Conservation (phyloP, 2,329 filamentous ascomycete species). For the Aspergillus quadricinctus region DNA sequence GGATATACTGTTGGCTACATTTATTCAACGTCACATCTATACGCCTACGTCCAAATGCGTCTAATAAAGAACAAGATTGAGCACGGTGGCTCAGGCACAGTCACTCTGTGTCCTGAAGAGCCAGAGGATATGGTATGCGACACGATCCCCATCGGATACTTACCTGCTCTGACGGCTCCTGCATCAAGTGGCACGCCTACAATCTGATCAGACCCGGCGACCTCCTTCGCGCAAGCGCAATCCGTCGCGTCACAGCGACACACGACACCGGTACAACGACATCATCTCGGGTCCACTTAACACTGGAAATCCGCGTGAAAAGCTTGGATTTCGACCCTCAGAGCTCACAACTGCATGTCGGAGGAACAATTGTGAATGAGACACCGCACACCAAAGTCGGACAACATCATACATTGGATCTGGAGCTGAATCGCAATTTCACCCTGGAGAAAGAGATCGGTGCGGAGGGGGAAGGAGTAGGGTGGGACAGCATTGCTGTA, state of each 20-base stretch:
- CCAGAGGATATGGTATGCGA: slow-evolving; percentile 66
- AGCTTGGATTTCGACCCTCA: slow-evolving; percentile 66
- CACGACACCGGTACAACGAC: slow-evolving; percentile 56
- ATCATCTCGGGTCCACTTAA: slow-evolving; percentile 61
- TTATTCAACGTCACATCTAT: not conserved
- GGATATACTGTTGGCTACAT: not conserved
- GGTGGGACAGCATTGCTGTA: slow-evolving; percentile 87
- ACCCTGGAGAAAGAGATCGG: slow-evolving; percentile 74
- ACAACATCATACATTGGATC: slow-evolving; percentile 68
- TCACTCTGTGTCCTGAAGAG: slow-evolving; percentile 66
- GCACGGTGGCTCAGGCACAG: slow-evolving; percentile 60
- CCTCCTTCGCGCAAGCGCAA: slow-evolving; percentile 60
- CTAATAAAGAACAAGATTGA: slow-evolving; percentile 65
- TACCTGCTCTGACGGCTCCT: slow-evolving; percentile 5
- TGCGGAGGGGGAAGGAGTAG: slow-evolving; percentile 38
- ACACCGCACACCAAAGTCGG: slow-evolving; percentile 65
- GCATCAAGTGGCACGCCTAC: slow-evolving; percentile 64
- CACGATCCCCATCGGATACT: not conserved
- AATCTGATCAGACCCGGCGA: slow-evolving; percentile 66
- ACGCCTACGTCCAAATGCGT: slow-evolving; percentile 48
- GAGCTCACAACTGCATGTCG: slow-evolving; percentile 64
- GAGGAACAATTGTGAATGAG: slow-evolving; percentile 61
- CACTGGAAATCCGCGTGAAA: slow-evolving; percentile 61
- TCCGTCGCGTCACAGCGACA: slow-evolving; percentile 62
- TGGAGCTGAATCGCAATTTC: slow-evolving; percentile 84